Evolutionary conservation across 2,329 filamentous ascomycete genomes (phyloP), one percentile per base, ranked within the genome.

Genomic region (Botryotinia calthae): DNA sequence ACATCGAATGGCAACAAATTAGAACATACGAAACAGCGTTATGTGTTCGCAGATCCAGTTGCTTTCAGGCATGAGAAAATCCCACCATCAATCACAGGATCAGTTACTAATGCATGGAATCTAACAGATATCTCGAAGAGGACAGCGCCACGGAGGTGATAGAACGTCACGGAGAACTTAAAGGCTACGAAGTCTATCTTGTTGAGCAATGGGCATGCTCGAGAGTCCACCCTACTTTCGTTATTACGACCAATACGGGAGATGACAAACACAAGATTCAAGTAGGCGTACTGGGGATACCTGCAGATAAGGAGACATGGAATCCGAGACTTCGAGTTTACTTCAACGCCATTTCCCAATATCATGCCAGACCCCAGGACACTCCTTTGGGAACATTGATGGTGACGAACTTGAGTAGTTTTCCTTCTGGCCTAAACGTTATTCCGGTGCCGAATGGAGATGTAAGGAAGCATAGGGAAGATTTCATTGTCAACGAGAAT

Each of bases 151-250:
- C 94, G 6, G 86, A 86, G 4, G 89, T 97, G 12, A 85, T 97
- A 76, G 89, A 95, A 77, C 90, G 91, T 70, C 89, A 89, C 72
- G 86, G 87, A 67, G 85, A 87, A 67, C 86, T 99, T 9, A 84
- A 88, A 74, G 95, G 95, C 76, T 98, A 98, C 82, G 95, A 98
- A 82, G 86, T 95, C 75, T 98, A 98, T 82, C 84, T 98, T 25
- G 94, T 98, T 76, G 96, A 98, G 82, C 96, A 99, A 85, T 99
- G 96, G 96, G 94, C 94, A 9, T 98, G 95, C 82, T 98, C 95
- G 20, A 90, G 96, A 70, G 88, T 90, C 72, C 94, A 97, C 75
- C 95, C 95, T 0, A 98, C 95, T 25, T 93, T 97, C 76, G 89
- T 97, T 67, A 97, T 98, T 76, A 93, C 92, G 59, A 97, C 95